Evolutionary conservation across 2,329 filamentous ascomycete species (phyloP).

Genomic region (Rhytidhysteron rufulum): DNA sequence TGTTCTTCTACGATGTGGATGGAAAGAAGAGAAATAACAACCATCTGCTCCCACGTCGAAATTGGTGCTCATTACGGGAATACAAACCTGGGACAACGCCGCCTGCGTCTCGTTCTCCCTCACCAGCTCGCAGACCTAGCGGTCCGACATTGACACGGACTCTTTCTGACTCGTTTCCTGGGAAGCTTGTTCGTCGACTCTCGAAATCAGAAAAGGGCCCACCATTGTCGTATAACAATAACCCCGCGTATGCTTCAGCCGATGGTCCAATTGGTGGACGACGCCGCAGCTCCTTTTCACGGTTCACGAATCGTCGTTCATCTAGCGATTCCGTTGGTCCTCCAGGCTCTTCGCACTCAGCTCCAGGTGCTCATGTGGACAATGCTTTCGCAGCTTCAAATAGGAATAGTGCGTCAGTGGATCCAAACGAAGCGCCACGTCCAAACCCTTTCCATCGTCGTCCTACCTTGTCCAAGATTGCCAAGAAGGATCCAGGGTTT

Average conservation of each 20-base stretch:
- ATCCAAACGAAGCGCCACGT: conserved; percentile 11
- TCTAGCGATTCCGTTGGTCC: conserved; percentile 24
- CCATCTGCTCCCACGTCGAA: conserved; percentile 78
- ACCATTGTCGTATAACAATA: conserved; percentile 37
- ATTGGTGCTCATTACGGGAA: conserved; percentile 90
- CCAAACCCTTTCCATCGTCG: conserved; percentile 43
- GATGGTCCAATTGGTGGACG: conserved; percentile 19
- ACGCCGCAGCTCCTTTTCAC: conserved; percentile 30
- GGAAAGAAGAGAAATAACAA: conserved; percentile 89
- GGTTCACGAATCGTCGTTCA: conserved; percentile 20
- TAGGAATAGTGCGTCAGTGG: conserved; percentile 1
- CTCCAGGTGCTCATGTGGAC: conserved; percentile 13
- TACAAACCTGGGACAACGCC: conserved; percentile 79
- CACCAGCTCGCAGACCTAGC: conserved; percentile 19
- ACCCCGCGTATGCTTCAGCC: conserved; percentile 29
- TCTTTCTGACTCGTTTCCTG: conserved; percentile 35
- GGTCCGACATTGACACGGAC: conserved; percentile 21
- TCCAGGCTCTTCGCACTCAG: conserved; percentile 20
- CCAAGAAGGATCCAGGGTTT: conserved; percentile 27
- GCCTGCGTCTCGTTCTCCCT: conserved; percentile 55
- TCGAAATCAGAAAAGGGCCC: conserved; percentile 27
- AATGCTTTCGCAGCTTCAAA: conserved; percentile 12
- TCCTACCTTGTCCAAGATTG: conserved; percentile 41
- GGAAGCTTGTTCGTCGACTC: conserved; percentile 41
- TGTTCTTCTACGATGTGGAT: conserved; percentile 87